Evolutionary conservation across 768 basidiomycete genomes (phyloP), one percentile per base, ranked within the genome.

Genomic region (Serendipita vermifera): DNA sequence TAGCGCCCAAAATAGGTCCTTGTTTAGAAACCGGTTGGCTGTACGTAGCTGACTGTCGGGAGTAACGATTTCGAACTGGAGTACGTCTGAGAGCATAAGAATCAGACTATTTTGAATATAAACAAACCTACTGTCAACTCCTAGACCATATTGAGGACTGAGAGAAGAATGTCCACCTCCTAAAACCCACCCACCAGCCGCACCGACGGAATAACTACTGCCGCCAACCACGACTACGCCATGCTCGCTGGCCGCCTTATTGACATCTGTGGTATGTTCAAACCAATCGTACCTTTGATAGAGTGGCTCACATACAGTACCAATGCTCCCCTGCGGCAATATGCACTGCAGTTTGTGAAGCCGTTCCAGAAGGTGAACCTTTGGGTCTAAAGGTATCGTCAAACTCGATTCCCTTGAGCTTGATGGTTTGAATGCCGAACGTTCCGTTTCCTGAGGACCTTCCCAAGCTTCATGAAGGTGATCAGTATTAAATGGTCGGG

Each of bases 101-200:
- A 7, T 9, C 14, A 43, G 7, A 51, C 9, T 2, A 51, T 51
- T 20, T 3, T 15, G n/a, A 22, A 15, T 20, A 51, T 29, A 15
- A 7, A 7, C 14, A 40, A 40, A 51, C 46, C 1, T 29, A 51
- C 46, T 51, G n/a, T 51, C 46, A 29, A 51, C 46, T 4, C 73
- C 73, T 17, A 77, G 68, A 14, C 76, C 77, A 58, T 70, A 69
- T 5, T 56, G 63, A 1, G 75, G 67, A 3, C 72, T 65, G 6
- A 75, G 57, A 5, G 64, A 59, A 38, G 72, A 72, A 55, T 78
- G 75, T 1, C 77, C 75, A 3, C 73, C 75, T 11, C 77, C 78
- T 29, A 69, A 62, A 3, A 73, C 55, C 73, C 75, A 79, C 17
- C 76, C 77, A 29, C 74, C 76, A 14, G 71, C 69, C 22, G 75